Conservation (phyloP, 1,139 yeast genomes). For the Kluyveromyces sp. region DNA sequence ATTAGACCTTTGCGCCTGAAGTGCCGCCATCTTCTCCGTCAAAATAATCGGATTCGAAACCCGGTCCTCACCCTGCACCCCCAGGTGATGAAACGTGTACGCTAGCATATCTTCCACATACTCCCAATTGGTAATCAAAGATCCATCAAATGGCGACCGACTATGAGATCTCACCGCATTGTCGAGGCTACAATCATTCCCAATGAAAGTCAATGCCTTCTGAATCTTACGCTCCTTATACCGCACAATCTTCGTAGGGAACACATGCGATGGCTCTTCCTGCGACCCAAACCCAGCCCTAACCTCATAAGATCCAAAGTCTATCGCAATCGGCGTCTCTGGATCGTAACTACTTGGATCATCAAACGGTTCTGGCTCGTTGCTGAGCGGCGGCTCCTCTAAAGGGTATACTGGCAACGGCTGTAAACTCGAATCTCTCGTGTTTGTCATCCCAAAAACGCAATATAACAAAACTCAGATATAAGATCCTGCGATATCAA, state of each 20-base stretch:
- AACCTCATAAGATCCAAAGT: conserved; percentile 64
- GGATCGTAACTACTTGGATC: conserved; percentile 40
- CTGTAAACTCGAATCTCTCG: conserved; percentile 30
- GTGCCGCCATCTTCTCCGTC: conserved; percentile 69
- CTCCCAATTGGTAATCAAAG: conserved; percentile 88
- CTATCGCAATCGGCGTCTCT: conserved; percentile 71
- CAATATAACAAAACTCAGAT: too few species aligned
- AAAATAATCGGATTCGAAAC: conserved; percentile 77
- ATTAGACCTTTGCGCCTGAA: conserved; percentile 58
- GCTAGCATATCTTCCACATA: conserved; percentile 75
- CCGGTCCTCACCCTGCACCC: conserved; percentile 44
- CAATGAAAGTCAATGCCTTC: conserved; percentile 62
- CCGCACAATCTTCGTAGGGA: conserved; percentile 64
- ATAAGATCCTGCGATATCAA: too few species aligned
- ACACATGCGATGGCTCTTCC: conserved; percentile 51
- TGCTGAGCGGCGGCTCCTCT: conserved; percentile 38
- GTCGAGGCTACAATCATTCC: conserved; percentile 74
- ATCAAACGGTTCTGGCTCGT: conserved; percentile 42
- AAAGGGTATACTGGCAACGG: conserved; percentile 47
- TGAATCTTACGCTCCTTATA: conserved; percentile 71
- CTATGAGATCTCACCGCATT: conserved; percentile 59
- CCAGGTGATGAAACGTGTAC: conserved; percentile 71
- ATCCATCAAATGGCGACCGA: conserved; percentile 80
- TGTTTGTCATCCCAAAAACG: conserved; percentile 8
- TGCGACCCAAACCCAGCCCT: conserved; percentile 64